Evolutionary conservation across 1,284 basidiomycete genomes (phyloP), one percentile per base, ranked within the genome.

Genomic region (Singerocomus inundabilis): DNA sequence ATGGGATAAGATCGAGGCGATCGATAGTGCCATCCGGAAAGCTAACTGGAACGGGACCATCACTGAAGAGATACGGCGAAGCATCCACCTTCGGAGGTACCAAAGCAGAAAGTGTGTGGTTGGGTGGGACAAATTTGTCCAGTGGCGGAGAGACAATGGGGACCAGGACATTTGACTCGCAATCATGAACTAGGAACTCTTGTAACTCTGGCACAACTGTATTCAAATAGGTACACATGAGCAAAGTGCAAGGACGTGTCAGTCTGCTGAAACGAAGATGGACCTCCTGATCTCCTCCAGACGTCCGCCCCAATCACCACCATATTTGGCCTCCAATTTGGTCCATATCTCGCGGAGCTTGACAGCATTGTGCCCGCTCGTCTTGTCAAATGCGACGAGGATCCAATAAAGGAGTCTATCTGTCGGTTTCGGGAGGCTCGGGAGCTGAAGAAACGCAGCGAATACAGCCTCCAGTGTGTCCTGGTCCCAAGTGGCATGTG

Each of bases 1-100:
- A 4, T 99, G 96, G 96, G 82, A 85, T 51, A 89, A 90, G 75
- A 73, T 85, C 46, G 90, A 97, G 65, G 87, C 96, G 2, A 75
- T 99, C 37, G 86, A 95, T 59, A 92, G 85, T 59, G 93, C 93
- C 13, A 93, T 98, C 55, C 81, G 83, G 52, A 99, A 99, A 71
- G 92, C 94, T 6, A 94, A 93, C 4, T 98, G 88, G 83, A 80
- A 72, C 49, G 93, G 92, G 1, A 68, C 70, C 29, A 91, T 98
- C 58, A 89, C 85, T 3, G 90, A 96, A 66, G 88, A 88, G 55
- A 72, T 96, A 44, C 80, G 93, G 56, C 75, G 83, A 55, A 85
- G 81, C 60, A 72, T 98, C 54, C 83, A 80, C 60, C 78, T 98
- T 54, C 80, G 88, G 58, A 75, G 93, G 58, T 99, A 98, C 70